Base-by-base conservation (phyloP, 2,329 filamentous ascomycete species). In the Trichophyton simii region DNA sequence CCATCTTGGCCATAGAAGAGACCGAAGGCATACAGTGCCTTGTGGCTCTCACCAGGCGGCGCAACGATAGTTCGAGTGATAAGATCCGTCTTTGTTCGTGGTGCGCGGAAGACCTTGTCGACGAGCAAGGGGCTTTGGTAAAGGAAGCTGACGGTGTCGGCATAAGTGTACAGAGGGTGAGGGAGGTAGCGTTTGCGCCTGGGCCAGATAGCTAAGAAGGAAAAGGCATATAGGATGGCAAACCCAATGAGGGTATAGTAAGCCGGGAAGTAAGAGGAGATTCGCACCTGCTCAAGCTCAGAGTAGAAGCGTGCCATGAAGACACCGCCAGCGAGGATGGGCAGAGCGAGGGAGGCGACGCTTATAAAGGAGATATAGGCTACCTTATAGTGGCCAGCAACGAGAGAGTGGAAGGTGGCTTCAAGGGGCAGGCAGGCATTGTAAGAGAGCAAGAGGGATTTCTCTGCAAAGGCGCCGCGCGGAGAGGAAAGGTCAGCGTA, bases 141-240 rank as follows among this genome's bases (percentile, higher is more conserved):
- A 48, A 92, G 78, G 71, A 92, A 91, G 69, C 84, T 87, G 66
- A 95, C 81, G 22, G 91, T 79, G 70, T 91, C 89, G 0, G 88
- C 87, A 18, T 95, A 79, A 55, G 82, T 89, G 63, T 80, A 82
- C 46, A 88, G 84, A 3, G 80, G 80, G 70, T 95, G 90, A 0
- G 90, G 89, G 1, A 95, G 80, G 48, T 85, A 83, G 44, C 80
- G 77, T 48, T 78, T 75, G 13, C 88, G 81, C 11, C 78, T 75
- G 0, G 87, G 87, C 67, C 87, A 75, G 61, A 89, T 75, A 4
- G 82, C 73, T 48, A 82, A 70, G 58, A 92, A 77, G 11, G 80
- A 84, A n/a, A 84, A 66, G 9, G 86, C 78, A 73, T 88, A 92
- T 25, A 95, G 73, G 25, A 84, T 77, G 2, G 90, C 82, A 68